Evolutionary conservation across 768 basidiomycete species (phyloP), one percentile per base, ranked within the genome.

Genomic region (Dacryopinax spathularia): DNA sequence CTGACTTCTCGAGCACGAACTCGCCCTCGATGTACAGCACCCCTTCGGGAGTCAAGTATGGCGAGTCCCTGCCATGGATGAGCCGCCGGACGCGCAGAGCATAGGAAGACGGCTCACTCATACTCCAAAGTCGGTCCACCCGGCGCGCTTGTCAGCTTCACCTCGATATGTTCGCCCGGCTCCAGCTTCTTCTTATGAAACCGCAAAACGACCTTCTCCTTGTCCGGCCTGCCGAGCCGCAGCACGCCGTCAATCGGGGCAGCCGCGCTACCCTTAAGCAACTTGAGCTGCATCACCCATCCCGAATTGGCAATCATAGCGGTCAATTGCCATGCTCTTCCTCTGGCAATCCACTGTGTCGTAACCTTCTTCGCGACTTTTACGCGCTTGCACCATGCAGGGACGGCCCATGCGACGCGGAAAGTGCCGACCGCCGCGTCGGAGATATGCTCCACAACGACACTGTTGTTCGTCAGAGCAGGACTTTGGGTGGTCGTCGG

Each of bases 321-420:
- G 29, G n/a, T n/a, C n/a, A 22, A 56, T 29, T 56, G 48, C 48
- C 48, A 56, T 13, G 25, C 48, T 7, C 48, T 13, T 3, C 48
- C 48, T 9, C 48, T 20, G 16, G 27, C 5, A n/a, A 61, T 63
- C 15, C 29, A 66, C 63, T 64, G 65, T 7, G 62, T 65, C 2
- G 64, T 65, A 35, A 67, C 63, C 41, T 65, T 62, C 29, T 63
- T 56, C 18, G 66, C 64, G 59, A 67, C 66, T 64, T 65, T 67
- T 39, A 67, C 62, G 60, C 64, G 64, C 44, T 67, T 64, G 60
- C 63, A 62, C 34, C 62, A 60, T 37, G 65, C 63, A n/a, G 65
- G 64, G 9, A 64, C 62, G 27, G 64, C 62, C 56, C 64, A 67
- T 1, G 61, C 60, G 60, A 67, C 65, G 62, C 61, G 44, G 62